These are phyloP conservation scores for Claviceps fusiformis DNA, from an alignment of 2,329 filamentous ascomycete species.

Conservation along the genomic window DNA sequence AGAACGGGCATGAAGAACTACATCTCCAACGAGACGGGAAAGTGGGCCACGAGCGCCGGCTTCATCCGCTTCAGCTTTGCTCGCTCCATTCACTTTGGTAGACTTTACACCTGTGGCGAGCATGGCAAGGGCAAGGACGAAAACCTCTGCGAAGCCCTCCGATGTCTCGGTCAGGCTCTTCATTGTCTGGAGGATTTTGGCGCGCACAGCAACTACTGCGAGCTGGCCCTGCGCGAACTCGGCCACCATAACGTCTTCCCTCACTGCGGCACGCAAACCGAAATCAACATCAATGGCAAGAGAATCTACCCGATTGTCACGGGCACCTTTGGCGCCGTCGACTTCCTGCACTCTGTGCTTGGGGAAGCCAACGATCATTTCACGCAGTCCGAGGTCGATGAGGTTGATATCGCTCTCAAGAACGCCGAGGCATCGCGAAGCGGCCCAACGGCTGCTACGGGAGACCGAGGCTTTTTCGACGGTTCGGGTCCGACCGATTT, in stretches of 20 bases:
- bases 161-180: slow-evolving; percentile 62
- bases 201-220: slow-evolving; percentile 74
- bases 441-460: slow-evolving; percentile 16
- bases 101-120: slow-evolving; percentile 57
- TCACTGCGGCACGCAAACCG: slow-evolving; percentile 53
- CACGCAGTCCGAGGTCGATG: slow-evolving; percentile 71
- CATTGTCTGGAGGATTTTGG: slow-evolving; percentile 71
- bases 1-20: slow-evolving; percentile 98
- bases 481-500: slow-evolving; percentile 40
- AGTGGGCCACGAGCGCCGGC: slow-evolving; percentile 80
- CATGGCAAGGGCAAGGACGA: slow-evolving; percentile 50
- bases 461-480: slow-evolving; percentile 28
- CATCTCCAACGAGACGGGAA: slow-evolving; percentile 78
- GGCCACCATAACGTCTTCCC: slow-evolving; percentile 70
- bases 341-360: slow-evolving; percentile 68
- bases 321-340: slow-evolving; percentile 62
- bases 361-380: slow-evolving; percentile 74
- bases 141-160: slow-evolving; percentile 67
- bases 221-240: slow-evolving; percentile 63
- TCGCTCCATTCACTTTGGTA: slow-evolving; percentile 63
- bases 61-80: slow-evolving; percentile 67
- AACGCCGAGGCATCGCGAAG: slow-evolving; percentile 44
- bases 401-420: slow-evolving; percentile 62
- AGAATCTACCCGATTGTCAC: slow-evolving; percentile 64
- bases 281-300: slow-evolving; percentile 50